Percentiles rank a stretch among this genome's conserved stretches.
Conservation (phyloP, 306 rosid species). For the Castanea sativa region DNA sequence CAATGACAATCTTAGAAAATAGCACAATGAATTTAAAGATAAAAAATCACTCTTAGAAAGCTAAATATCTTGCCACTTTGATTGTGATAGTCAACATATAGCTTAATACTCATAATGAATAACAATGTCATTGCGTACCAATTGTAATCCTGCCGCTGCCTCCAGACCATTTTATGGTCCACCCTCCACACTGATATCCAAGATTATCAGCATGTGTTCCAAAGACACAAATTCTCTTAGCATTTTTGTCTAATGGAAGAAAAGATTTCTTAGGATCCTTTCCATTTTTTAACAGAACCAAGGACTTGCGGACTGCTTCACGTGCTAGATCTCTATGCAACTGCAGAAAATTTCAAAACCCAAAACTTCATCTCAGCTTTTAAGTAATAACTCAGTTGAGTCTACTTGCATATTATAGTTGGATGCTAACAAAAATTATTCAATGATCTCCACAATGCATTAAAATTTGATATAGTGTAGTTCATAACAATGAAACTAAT, state of each 20-base stretch:
- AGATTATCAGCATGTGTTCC: conserved; percentile 87
- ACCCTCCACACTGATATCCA: conserved; percentile 91
- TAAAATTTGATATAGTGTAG: neutral
- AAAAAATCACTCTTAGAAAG: neutral
- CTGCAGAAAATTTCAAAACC: conserved; percentile 15
- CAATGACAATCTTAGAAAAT: neutral
- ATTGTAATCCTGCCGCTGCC: conserved; percentile 59
- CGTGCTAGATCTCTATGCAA: conserved; percentile 53
- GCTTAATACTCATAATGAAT: neutral
- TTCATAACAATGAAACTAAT: neutral
- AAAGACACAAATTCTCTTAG: conserved; percentile 65
- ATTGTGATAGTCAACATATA: neutral
- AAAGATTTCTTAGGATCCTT: conserved; percentile 55
- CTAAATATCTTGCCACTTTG: neutral
- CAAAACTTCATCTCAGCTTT: neutral
- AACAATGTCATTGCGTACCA: conserved; percentile 43
- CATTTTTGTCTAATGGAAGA: conserved; percentile 69
- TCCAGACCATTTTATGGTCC: conserved; percentile 79
- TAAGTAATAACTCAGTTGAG: neutral
- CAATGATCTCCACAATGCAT: neutral
- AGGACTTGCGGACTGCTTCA: conserved; percentile 54
- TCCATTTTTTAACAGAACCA: conserved; percentile 62
- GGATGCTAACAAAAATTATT: neutral
- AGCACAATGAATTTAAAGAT: neutral
- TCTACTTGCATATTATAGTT: neutral